Percentiles rank a stretch among this genome's conserved stretches.
Evolutionary conservation across 2,329 filamentous ascomycete species (phyloP).

Genomic region (Aphanocladium album): DNA sequence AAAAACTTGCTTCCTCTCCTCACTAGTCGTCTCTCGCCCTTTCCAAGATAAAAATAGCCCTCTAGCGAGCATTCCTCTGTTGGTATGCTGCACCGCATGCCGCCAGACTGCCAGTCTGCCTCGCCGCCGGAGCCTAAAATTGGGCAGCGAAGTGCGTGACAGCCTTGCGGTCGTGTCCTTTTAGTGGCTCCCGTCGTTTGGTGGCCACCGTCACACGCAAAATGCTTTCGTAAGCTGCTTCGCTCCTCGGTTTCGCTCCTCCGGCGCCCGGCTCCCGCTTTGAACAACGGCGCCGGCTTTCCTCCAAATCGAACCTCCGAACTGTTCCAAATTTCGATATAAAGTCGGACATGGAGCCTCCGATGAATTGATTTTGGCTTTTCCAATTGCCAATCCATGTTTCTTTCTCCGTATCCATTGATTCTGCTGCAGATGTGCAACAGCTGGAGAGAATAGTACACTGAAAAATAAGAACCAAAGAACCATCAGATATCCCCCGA

Average conservation of each 20-base stretch:
- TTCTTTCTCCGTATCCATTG: neutral
- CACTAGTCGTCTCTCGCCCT: neutral
- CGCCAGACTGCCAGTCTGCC: neutral
- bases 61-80: neutral
- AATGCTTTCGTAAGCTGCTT: neutral
- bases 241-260: neutral
- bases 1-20: neutral
- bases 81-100: neutral
- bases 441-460: neutral
- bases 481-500: neutral
- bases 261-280: slow-evolving; percentile 6
- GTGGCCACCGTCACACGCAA: neutral
- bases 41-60: neutral
- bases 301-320: neutral
- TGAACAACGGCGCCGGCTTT: slow-evolving; percentile 8
- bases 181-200: neutral
- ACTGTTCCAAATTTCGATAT: neutral
- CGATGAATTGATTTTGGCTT: neutral
- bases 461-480: neutral
- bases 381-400: neutral
- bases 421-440: neutral
- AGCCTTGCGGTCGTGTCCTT: neutral
- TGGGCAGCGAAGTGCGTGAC: neutral
- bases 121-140: neutral
- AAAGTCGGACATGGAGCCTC: neutral